Base-by-base conservation (phyloP, 2,329 filamentous ascomycete species). In the Talaromyces marneffei region DNA sequence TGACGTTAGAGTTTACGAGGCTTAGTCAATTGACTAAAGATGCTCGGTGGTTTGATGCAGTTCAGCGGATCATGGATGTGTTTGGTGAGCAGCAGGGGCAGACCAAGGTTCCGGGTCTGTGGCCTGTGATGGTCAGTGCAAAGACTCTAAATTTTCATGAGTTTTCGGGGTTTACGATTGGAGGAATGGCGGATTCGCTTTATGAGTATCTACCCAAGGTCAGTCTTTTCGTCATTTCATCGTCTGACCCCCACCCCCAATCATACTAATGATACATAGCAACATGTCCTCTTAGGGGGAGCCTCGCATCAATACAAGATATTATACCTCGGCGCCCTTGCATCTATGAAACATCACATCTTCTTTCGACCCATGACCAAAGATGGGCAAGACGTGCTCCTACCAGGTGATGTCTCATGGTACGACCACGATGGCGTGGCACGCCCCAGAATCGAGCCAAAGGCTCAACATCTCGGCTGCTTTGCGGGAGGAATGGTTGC, bases 201-300 rank as follows among this genome's bases (percentile, higher is more conserved):
- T 85, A 85, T 66, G 83, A 85, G 65, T 85, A 85, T 64, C 71
- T 86, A 14, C 81, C 83, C 0, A 85, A 86, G 70, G 79, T 92
- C 71, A 52, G 80, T 82, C 79, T 2, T 59, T 56, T 14, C 29
- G 67, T 20, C 53, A 62, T 16, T 57, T 77, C 71, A 1, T 73
- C 14, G 7, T 50, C 23, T 25, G 12, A 3, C 33, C 1, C 14
- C 9, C n/a, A n/a, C n/a, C n/a, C n/a, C n/a, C n/a, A n/a, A 8
- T 40, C 8, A 8, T 40, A 25, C n/a, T 40, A n/a, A 29, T 48
- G 16, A 8, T 39, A 1, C 29, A 76, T 48, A 65, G 68, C 8
- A 74, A 80, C 9, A 69, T 78, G 12, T 64, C 59, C 66, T 69
- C 1, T 61, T 70, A 10, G 78, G 79, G 35, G 80, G 81, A 9